Percentiles rank a stretch among this genome's conserved stretches.
phyloP scores from a whole-genome alignment of 108 stramenopile species.

The Bacterosira constricta region DNA sequence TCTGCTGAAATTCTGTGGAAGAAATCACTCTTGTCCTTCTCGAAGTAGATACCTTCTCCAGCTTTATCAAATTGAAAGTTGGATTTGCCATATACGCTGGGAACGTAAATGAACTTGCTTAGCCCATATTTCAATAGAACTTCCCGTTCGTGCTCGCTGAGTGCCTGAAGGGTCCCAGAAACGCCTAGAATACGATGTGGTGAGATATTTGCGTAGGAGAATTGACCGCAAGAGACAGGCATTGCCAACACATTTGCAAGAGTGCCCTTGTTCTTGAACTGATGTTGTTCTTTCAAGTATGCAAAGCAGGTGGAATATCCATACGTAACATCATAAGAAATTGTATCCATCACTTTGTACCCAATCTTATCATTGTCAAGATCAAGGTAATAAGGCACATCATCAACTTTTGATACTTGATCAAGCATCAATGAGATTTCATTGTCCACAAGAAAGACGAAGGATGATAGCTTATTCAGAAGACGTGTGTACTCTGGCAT shows the following conservation, averaged over 20 bases:
- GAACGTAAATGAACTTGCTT: slow-evolving; percentile 52
- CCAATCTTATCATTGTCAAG: slow-evolving; percentile 50
- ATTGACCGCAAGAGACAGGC: slow-evolving; percentile 69
- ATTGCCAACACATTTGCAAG: slow-evolving; percentile 48
- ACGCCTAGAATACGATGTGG: slow-evolving; percentile 64
- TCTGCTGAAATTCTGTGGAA: slow-evolving; percentile 59
- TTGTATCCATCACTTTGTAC: slow-evolving; percentile 69
- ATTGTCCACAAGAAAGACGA: slow-evolving; percentile 54
- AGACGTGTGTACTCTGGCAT: slow-evolving; percentile 48
- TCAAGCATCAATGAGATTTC: slow-evolving; percentile 63
- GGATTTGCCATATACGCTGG: slow-evolving; percentile 64
- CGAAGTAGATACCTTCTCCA: slow-evolving; percentile 59
- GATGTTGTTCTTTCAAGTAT: slow-evolving; percentile 59
- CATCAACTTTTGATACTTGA: slow-evolving; percentile 59
- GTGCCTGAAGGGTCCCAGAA: slow-evolving; percentile 58
- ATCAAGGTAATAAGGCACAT: slow-evolving; percentile 57
- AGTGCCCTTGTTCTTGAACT: slow-evolving; percentile 35
- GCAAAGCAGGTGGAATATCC: slow-evolving; percentile 68
- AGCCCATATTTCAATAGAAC: slow-evolving; percentile 59
- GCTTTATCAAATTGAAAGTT: slow-evolving; percentile 65
- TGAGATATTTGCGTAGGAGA: slow-evolving; percentile 71
- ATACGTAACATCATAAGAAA: slow-evolving; percentile 55
- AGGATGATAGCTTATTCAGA: slow-evolving; percentile 39
- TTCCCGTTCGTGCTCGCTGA: slow-evolving; percentile 46
- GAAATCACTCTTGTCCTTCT: slow-evolving; percentile 45